phyloP scores from a whole-genome alignment of 2,329 filamentous ascomycete genomes.

The Rutstroemia sp. region DNA sequence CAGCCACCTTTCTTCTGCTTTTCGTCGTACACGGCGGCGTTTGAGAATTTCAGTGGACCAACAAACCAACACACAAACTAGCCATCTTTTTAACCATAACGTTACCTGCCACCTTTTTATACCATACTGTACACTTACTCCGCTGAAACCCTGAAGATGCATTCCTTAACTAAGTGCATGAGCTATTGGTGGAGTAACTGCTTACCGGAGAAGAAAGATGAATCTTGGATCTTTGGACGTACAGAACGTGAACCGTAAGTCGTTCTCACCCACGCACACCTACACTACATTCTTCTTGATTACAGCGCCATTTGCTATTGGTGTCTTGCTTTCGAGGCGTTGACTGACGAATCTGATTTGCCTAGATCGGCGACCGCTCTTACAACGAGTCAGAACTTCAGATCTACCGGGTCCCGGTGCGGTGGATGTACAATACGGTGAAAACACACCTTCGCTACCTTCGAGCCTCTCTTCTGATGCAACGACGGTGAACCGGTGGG shows the following conservation, averaged over 20 bases:
- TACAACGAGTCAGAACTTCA: slow-evolving; percentile 16
- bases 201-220: slow-evolving; percentile 9
- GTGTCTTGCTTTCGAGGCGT: neutral
- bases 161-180: slow-evolving; percentile 22
- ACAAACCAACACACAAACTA: slow-evolving; percentile 1
- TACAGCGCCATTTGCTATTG: too few relatives aligned
- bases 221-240: slow-evolving; percentile 22
- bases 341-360: neutral
- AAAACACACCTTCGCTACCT: slow-evolving; percentile 19
- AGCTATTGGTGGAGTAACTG: slow-evolving; percentile 13
- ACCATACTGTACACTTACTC: neutral
- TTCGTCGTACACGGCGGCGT: neutral
- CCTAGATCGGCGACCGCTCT: slow-evolving; percentile 20
- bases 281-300: neutral
- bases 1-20: slow-evolving; percentile 5
- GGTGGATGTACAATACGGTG: slow-evolving; percentile 14
- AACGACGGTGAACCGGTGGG: slow-evolving; percentile 24
- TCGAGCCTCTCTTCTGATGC: slow-evolving; percentile 19
- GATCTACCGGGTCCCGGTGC: slow-evolving; percentile 18
- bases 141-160: slow-evolving; percentile 21
- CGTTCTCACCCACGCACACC: neutral
- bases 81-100: slow-evolving; percentile 2
- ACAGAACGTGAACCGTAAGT: slow-evolving; percentile 23
- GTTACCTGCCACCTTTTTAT: slow-evolving; percentile 3
- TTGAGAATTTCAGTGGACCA: neutral